A percentile compares a stretch with the other conserved stretches of the same genome.
Evolutionary conservation across 305 asterid genomes (phyloP).

Genomic region (Ilex paraguariensis): DNA sequence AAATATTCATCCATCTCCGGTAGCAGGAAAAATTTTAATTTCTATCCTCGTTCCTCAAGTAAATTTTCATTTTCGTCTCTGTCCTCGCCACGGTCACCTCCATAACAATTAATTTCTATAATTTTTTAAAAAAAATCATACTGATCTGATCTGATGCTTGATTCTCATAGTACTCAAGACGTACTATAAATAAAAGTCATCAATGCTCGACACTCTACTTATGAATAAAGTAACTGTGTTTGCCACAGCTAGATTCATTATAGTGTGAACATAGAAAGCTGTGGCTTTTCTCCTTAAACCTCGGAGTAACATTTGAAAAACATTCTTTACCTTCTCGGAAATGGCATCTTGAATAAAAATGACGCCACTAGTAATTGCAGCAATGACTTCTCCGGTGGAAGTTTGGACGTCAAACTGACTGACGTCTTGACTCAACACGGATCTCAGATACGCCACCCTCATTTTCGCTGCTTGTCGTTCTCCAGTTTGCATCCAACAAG

Average conservation of each 20-base stretch:
- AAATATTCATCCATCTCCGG: too few species aligned
- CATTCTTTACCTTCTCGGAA: conserved; percentile 69
- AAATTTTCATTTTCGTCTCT: too few species aligned
- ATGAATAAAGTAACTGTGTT: too few species aligned
- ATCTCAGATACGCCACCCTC: conserved; percentile 85
- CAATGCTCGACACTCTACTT: too few species aligned
- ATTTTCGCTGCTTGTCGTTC: conserved; percentile 96
- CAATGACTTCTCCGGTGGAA: conserved; percentile 87
- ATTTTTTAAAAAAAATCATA: too few species aligned
- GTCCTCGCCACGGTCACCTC: too few species aligned
- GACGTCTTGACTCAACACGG: conserved; percentile 84
- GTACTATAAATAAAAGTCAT: too few species aligned
- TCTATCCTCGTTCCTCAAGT: rapidly evolving
- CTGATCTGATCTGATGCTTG: conserved; percentile 5
- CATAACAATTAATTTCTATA: too few species aligned
- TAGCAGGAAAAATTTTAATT: too few species aligned
- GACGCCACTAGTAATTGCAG: conserved; percentile 84
- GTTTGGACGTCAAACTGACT: conserved; percentile 81
- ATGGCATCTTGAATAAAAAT: conserved; percentile 92
- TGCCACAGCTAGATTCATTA: too few species aligned
- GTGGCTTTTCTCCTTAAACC: not conserved
- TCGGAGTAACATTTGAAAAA: conserved; percentile 1
- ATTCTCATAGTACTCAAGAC: too few species aligned
- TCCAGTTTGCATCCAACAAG: conserved; percentile 96
- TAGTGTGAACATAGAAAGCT: too few species aligned